Evolutionary conservation across 805 yeast species (phyloP), one percentile per base, ranked within the genome.

Genomic region (Zygosaccharomyces pseudorouxii): DNA sequence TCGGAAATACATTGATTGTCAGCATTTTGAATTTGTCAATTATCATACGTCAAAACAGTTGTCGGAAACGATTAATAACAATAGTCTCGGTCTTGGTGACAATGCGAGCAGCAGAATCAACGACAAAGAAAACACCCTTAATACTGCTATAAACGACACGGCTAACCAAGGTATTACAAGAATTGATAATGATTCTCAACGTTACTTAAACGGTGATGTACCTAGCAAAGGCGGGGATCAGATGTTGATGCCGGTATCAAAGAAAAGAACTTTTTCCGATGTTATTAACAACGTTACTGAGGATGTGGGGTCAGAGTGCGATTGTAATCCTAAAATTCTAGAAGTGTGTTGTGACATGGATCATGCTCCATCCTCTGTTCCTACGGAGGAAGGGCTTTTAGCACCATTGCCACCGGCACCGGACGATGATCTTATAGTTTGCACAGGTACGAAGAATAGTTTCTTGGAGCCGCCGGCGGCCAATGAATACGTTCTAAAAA

Each of bases 21-120:
- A 70, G 41, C 74, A 70, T 55, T 71, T 72, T 51, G 75, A 73
- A 53, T 71, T 70, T 42, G 57, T 71, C 31, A 71, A 73, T 49
- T 67, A 69, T 49, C 71, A 68, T 51, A 64, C 63, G 38, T 28
- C 39, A n/a, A 35, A 29, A 18, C 30, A 40, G 14, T n/a, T 28
- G 16, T 30, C 36, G 14, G 43, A 40, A 18, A 31, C 20, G 16
- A 20, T 16, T 28, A 16, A 16, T 10, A 14, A 3, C 12, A 27
- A 39, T 25, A 9, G 18, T 22, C n/a, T 40, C 5, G 36, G 10
- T 27, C 7, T 16, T n/a, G 16, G 14, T 28, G 3, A 28, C 10
- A 11, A n/a, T 5, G 14, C 8, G 16, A 16, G 16, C 11, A 16
- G 25, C 18, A 23, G 22, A n/a, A 2, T 31, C 36, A 19, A 18